A percentile compares a stretch with the other conserved stretches of the same genome.
These are phyloP conservation scores for Cairneyella variabilis DNA, from an alignment of 495 filamentous ascomycete genomes.

Conservation along the genomic window DNA sequence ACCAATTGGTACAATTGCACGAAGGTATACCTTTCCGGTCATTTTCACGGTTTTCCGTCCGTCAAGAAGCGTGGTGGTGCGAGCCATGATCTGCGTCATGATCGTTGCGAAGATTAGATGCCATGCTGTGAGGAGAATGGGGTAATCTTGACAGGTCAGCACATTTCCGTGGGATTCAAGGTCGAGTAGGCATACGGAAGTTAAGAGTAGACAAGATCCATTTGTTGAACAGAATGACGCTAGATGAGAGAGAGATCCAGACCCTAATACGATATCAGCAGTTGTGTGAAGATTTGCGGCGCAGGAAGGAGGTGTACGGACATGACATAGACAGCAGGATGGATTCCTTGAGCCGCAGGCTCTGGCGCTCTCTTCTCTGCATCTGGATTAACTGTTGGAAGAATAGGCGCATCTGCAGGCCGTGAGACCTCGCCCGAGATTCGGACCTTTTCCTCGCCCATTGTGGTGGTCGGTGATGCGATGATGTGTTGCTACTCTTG, in stretches of 20 bases:
- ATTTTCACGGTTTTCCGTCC: conserved; percentile 89
- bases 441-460: conserved; percentile 75
- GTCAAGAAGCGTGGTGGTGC: conserved; percentile 79
- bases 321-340: conserved; percentile 87
- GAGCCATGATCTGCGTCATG: conserved; percentile 86
- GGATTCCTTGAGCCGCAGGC: conserved; percentile 60
- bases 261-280: conserved; percentile 43
- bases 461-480: conserved; percentile 35
- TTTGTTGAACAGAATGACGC: conserved; percentile 98
- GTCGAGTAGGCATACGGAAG: conserved; percentile 47
- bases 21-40: conserved; percentile 85
- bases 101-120: conserved; percentile 85
- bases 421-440: conserved; percentile 68
- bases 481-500: conserved; percentile 1
- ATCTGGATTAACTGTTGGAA: conserved; percentile 75
- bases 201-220: conserved; percentile 80
- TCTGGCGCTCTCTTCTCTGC: conserved; percentile 64
- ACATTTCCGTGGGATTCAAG: conserved; percentile 15
- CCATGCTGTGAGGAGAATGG: conserved; percentile 87
- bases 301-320: conserved; percentile 44
- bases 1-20: conserved; percentile 89
- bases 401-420: conserved; percentile 54
- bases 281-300: neutral
- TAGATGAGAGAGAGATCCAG: conserved; percentile 91
- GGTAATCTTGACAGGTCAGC: conserved; percentile 43